phyloP scores from a whole-genome alignment of 192 early-diverging fungal species.

The Backusella australiensis region DNA sequence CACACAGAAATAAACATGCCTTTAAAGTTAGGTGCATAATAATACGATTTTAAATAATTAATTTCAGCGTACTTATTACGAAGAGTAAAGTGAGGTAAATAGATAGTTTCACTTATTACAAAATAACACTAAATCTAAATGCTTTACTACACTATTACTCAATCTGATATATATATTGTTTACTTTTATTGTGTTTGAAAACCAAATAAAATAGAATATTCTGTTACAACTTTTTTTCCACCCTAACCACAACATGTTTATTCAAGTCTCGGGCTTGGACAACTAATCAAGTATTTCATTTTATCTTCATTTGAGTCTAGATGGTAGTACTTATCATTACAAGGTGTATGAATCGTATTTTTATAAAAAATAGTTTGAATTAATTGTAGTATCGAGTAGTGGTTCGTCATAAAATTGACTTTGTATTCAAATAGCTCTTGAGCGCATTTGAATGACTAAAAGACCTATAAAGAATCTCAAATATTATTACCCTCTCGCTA shows the following conservation, averaged over 20 bases:
- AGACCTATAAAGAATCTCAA: too few species aligned
- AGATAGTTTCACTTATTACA: background rate
- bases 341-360: too few species aligned
- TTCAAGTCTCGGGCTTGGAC: background rate
- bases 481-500: too few species aligned
- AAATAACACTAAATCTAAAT: background rate
- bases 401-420: too few species aligned
- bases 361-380: too few species aligned
- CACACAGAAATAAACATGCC: background rate
- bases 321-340: too few species aligned
- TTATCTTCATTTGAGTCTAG: too few species aligned
- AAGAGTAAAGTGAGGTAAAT: background rate
- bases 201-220: background rate
- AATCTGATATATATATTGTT: background rate
- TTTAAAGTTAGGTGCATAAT: background rate
- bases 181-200: too few species aligned
- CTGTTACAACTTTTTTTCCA: background rate
- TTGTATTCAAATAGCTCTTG: too few species aligned
- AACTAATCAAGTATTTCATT: background rate
- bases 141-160: background rate
- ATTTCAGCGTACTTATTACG: background rate
- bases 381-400: too few species aligned
- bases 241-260: background rate
- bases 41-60: background rate
- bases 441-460: too few species aligned